Base-by-base conservation (phyloP, 1,284 basidiomycete species). In the Puccinia coronata region DNA sequence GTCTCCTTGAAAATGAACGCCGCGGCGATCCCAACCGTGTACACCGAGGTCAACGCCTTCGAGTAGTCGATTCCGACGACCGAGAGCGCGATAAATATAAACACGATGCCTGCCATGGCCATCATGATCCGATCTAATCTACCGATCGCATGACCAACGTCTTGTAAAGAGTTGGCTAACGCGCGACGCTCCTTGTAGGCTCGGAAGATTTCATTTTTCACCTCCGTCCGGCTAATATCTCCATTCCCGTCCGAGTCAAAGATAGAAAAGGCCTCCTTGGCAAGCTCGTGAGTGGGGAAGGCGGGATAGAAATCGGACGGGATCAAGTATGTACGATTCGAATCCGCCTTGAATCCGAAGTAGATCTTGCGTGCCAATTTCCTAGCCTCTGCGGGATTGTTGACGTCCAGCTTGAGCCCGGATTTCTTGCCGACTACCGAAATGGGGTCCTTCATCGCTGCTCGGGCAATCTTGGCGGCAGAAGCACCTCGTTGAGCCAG, bases 1-100 rank as follows among this genome's bases (percentile, higher is more conserved):
- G 92, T 86, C 83, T 88, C 90, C 87, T 91, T 92, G 88, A 93
- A 93, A 82, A 93, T 89, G 83, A 93, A 93, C 84, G 91, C 92
- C 23, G 89, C 90, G 2, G 90, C 92, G 81, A 92, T 89, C 28
- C 88, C 89, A 28, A 83, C 63, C 12, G 91, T 88, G 85, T 92
- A 92, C 82, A 92, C 87, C 84, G 91, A 92, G 61, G 91, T 90
- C 86, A 92, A 84, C 39, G 90, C 90, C 80, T 88, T 87, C 39
- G 88, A 89, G 63, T 92, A 87, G 63, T 90, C 86, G 63, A 93
- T 90, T 4, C 90, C 89, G 84, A 93, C 92, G 39, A 92, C 87
- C 82, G 90, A 91, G 81, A 93, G 86, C 72, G 90, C 89, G 85
- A 93, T 90, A 86, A 93, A 92, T 85, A 92, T 91, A 82, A 92